A percentile compares a stretch with the other conserved stretches of the same genome.
phyloP scores from a whole-genome alignment of 345 rosid genomes.

The Triadica sebifera region DNA sequence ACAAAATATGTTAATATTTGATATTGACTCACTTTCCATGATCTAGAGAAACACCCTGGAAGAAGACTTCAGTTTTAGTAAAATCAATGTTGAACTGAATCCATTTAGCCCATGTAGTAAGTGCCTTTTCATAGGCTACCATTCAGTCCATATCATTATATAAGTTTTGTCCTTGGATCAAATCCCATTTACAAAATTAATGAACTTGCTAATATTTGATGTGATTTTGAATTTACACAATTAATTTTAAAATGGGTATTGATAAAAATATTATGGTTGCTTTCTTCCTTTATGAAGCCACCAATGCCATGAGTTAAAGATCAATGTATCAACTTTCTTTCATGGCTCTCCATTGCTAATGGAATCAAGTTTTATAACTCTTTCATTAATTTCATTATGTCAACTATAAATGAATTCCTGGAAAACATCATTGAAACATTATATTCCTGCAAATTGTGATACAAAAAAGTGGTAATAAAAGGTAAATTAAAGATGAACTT shows the following conservation, averaged over 20 bases:
- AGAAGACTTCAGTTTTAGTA: slow-evolving; percentile 17
- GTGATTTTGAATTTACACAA: neutral
- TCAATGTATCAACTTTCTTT: neutral
- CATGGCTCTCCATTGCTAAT: neutral
- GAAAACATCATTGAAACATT: slow-evolving; percentile 7
- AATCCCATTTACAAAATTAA: slow-evolving; percentile 19
- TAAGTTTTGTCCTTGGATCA: slow-evolving; percentile 6
- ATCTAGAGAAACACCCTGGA: slow-evolving; percentile 44
- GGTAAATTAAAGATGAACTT: neutral
- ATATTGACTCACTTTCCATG: slow-evolving; percentile 41
- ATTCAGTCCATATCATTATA: slow-evolving; percentile 23
- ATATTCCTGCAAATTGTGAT: neutral
- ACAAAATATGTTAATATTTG: neutral
- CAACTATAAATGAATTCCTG: slow-evolving; percentile 9
- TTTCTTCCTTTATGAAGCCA: slow-evolving; percentile 14
- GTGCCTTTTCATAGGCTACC: slow-evolving; percentile 18
- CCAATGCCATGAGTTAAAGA: slow-evolving; percentile 24
- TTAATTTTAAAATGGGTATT: no score
- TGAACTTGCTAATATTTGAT: neutral
- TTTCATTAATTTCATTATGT: slow-evolving; percentile 4
- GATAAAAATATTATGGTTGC: slow-evolving; percentile 5
- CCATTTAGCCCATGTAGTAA: slow-evolving; percentile 24
- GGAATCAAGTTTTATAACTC: slow-evolving; percentile 17
- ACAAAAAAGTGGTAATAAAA: neutral
- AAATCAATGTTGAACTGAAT: slow-evolving; percentile 10